Evolutionary conservation across 495 filamentous ascomycete genomes (phyloP), one percentile per base, ranked within the genome.

Genomic region (Aspergillus asperescens): DNA sequence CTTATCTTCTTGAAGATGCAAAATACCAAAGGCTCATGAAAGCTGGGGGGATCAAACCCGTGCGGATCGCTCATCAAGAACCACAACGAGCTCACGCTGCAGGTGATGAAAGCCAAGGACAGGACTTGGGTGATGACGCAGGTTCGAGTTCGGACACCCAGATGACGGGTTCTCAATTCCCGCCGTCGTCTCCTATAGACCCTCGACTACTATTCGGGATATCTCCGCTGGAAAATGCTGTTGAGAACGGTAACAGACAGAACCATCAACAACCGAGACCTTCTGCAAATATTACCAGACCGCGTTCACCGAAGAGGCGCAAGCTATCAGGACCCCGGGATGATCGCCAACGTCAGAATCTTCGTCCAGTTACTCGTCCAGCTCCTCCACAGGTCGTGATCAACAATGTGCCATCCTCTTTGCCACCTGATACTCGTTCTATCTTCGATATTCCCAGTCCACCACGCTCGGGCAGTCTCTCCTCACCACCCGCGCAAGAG

Each of bases 1-100:
- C 87, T 0, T 90, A 89, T 61, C 63, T 79, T 1, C 59, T 86
- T 5, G 87, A 90, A 58, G 77, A 77, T 57, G 84, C 77, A n/a
- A 79, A 79, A 50, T 88, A 89, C 61, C 72, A 75, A 18, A 76
- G 61, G 7, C 71, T 74, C 7, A 76, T 88, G 62, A 81, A 77
- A 48, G 78, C 78, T 5, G 69, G 82, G 35, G 86, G 86, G 0
- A 52, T 89, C 7, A 80, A 77, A 51, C 85, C 86, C 0, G 67
- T 89, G 28, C 78, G 74, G 41, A 64, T 87, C 28, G 64, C 69
- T 23, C 57, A 60, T 32, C 58, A 58, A 34, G 28, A 57, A 4
- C 53, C 42, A 58, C 42, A 49, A 42, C 45, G 10, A 10, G 18
- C 35, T 35, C 40, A 28, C 22, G 38, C 44, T 15, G 47, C 49